These are phyloP conservation scores for Monosporozyma aerobia DNA, from an alignment of 805 yeast genomes.

Conservation along the genomic window DNA sequence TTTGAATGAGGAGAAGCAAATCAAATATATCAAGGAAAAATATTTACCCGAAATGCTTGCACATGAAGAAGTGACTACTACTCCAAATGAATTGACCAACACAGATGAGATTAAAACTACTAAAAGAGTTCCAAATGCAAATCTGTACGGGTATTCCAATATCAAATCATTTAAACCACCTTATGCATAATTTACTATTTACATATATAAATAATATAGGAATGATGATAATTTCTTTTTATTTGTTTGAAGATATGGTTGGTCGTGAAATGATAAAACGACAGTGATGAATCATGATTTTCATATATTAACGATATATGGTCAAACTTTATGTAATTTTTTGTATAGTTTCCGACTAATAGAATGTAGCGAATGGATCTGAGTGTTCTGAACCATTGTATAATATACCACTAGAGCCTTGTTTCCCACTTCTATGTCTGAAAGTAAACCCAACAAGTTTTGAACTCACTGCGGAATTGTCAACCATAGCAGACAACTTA, in stretches of 20 bases:
- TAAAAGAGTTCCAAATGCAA: slow-evolving; percentile 40
- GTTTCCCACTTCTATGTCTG: slow-evolving; percentile 55
- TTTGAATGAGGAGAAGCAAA: slow-evolving; percentile 14
- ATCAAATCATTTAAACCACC: slow-evolving; percentile 39
- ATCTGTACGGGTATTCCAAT: slow-evolving; percentile 38
- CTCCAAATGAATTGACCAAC: slow-evolving; percentile 33
- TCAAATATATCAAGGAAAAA: slow-evolving; percentile 17
- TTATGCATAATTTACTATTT: slow-evolving; percentile 16
- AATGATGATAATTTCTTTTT: neutral
- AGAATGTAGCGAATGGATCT: slow-evolving; percentile 32
- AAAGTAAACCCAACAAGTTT: slow-evolving; percentile 93
- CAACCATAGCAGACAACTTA: slow-evolving; percentile 58
- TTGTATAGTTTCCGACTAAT: slow-evolving; percentile 8
- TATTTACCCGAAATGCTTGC: slow-evolving; percentile 28
- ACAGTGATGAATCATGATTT: neutral
- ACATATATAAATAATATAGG: neutral
- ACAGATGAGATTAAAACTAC: slow-evolving; percentile 37
- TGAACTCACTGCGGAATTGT: slow-evolving; percentile 48
- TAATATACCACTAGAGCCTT: slow-evolving; percentile 31
- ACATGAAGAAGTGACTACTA: slow-evolving; percentile 24
- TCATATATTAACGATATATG: neutral
- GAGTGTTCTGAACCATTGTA: slow-evolving; percentile 30
- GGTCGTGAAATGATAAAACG: neutral
- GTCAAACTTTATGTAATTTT: neutral
- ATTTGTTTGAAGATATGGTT: neutral